phyloP scores from a whole-genome alignment of 306 rosid species.

The Casuarina cunninghamiana region DNA sequence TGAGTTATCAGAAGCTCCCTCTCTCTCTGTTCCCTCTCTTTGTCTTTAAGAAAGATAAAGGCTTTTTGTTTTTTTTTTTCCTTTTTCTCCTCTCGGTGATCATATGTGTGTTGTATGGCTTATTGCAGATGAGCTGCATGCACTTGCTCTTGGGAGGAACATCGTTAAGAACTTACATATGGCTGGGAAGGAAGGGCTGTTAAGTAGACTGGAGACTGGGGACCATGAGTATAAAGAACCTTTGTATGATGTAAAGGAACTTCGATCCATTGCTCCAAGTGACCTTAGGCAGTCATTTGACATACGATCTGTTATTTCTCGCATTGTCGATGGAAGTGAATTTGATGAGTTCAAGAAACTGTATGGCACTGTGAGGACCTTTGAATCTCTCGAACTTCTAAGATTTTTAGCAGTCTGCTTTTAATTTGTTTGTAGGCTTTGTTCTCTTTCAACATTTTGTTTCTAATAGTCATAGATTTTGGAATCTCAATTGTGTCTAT shows the following conservation, averaged over 20 bases:
- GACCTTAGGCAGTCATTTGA: slow-evolving; percentile 90
- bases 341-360: slow-evolving; percentile 97
- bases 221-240: slow-evolving; percentile 62
- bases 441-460: background rate
- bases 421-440: too few relatives aligned
- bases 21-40: background rate
- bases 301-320: slow-evolving; percentile 81
- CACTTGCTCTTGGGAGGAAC: slow-evolving; percentile 81
- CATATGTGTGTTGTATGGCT: slow-evolving; percentile 19
- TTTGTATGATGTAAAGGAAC: slow-evolving; percentile 66
- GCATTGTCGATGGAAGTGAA: slow-evolving; percentile 93
- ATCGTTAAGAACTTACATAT: slow-evolving; percentile 86
- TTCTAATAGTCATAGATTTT: slow-evolving; percentile 2
- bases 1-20: background rate
- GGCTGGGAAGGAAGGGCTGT: slow-evolving; percentile 69
- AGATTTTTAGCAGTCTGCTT: slow-evolving; percentile 12
- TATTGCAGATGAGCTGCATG: slow-evolving; percentile 82
- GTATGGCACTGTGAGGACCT: slow-evolving; percentile 92
- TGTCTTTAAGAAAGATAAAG: slow-evolving; percentile 5
- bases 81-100: background rate
- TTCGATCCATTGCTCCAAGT: slow-evolving; percentile 87
- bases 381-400: slow-evolving; percentile 30
- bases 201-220: slow-evolving; percentile 42
- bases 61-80: background rate
- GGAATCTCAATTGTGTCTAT: slow-evolving; percentile 23